These are phyloP conservation scores for Circinella minor DNA, from an alignment of 371 early-diverging fungal species.

Conservation along the genomic window DNA sequence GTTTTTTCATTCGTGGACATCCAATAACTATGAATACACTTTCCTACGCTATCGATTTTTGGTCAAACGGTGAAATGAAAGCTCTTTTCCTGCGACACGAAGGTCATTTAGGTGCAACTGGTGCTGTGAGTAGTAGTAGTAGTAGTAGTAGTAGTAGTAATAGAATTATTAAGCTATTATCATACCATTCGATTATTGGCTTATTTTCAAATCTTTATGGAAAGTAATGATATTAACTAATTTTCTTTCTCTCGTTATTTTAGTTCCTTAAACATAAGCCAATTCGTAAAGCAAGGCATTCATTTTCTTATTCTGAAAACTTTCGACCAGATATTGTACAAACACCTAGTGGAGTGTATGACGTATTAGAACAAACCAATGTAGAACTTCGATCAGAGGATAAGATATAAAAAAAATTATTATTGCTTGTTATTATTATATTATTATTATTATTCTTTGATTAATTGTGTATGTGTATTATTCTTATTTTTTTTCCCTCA, in stretches of 20 bases:
- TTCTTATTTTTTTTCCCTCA: not conserved
- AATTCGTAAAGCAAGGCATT: slow-evolving; percentile 50
- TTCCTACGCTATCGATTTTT: slow-evolving; percentile 94
- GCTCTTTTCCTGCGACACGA: slow-evolving; percentile 96
- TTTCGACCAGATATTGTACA: slow-evolving; percentile 49
- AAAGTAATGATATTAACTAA: not conserved
- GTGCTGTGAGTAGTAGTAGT: slow-evolving; percentile 62
- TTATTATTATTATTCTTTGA: not conserved
- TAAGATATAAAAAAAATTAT: slow-evolving; percentile 15
- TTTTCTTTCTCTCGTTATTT: not conserved
- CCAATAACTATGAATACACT: slow-evolving; percentile 97
- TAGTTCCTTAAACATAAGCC: slow-evolving; percentile 63
- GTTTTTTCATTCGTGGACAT: slow-evolving; percentile 96
- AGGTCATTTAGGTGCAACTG: slow-evolving; percentile 95
- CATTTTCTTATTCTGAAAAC: slow-evolving; percentile 78
- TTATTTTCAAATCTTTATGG: no score
- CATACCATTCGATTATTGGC: no score
- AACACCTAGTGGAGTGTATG: slow-evolving; percentile 34
- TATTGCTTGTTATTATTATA: not conserved
- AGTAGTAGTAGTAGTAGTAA: no score
- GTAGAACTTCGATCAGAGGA: slow-evolving; percentile 35
- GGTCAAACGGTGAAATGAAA: slow-evolving; percentile 95
- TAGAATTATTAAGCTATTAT: no score
- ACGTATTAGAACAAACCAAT: slow-evolving; percentile 33
- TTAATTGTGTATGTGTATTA: slow-evolving; percentile 6